Evolutionary conservation across 2,329 filamentous ascomycete genomes (phyloP), one percentile per base, ranked within the genome.

Genomic region (Talaromyces sp.): DNA sequence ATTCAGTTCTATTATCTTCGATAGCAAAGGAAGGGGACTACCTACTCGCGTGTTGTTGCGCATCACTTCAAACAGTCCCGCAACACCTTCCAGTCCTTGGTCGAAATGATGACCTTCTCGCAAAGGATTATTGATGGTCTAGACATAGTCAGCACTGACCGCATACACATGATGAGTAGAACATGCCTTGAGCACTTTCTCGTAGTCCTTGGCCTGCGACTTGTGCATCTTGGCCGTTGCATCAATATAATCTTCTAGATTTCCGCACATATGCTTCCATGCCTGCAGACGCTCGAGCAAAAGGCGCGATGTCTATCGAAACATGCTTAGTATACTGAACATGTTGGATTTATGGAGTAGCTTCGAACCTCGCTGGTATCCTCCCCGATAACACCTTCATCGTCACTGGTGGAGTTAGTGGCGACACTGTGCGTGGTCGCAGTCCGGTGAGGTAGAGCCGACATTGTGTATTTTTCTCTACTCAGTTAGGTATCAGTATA

Each of bases 51-150:
- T 97, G 76, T 97, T 97, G 67, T 87, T 82, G 60, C 92, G 86
- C 77, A 99, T 86, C 74, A 94, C 97, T 76, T 97, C 93, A 69
- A 97, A 97, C 76, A 96, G 85, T 61, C 90, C 89, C 45, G 91
- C 87, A 57, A 99, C 77, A 60, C 94, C 94, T 19, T 91, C 91
- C n/a, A 93, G 79, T 59, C 83, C 86, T 73, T 95, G 88, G 69
- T 96, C 91, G 70, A 97, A 99, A 76, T 99, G 94, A 66, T 96
- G 86, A 2, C 89, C 91, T 74, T 97, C 91, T 72, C 84, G 89
- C 63, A 99, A 78, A 17, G 94, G 93, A 65, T 89, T 85, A 58
- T 86, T 89, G 64, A 99, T 89, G 19, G 89, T 89, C 89, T 91
- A 60, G 53, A 13, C 15, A 53, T 48, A 11, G 56, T 64, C 56